phyloP scores from a whole-genome alignment of 371 early-diverging fungal genomes.

The Mortierella sp. region DNA sequence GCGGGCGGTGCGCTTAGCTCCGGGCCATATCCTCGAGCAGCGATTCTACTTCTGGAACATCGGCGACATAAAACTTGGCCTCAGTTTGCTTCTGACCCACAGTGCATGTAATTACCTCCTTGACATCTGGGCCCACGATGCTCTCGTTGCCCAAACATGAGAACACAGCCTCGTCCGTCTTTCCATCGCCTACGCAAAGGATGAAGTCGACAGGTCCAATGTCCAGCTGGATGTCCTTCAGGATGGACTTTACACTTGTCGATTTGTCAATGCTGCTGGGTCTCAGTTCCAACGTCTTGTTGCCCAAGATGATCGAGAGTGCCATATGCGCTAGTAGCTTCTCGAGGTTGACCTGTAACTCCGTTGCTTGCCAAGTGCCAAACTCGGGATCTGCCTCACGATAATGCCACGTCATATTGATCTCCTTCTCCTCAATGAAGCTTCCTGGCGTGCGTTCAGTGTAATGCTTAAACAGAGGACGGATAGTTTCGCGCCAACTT shows the following conservation, averaged over 20 bases:
- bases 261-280: conserved; percentile 93
- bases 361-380: conserved; percentile 88
- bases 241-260: conserved; percentile 86
- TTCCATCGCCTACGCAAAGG: conserved; percentile 92
- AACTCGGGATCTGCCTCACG: conserved; percentile 90
- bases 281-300: conserved; percentile 94
- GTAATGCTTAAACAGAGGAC: conserved; percentile 93
- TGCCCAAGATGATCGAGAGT: conserved; percentile 90
- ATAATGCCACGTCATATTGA: conserved; percentile 93
- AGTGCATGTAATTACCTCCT: conserved; percentile 80
- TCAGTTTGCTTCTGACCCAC: conserved; percentile 97
- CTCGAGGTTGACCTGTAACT: conserved; percentile 94
- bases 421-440: conserved; percentile 93
- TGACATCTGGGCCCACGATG: conserved; percentile 58
- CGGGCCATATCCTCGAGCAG: conserved; percentile 63
- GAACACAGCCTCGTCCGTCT: conserved; percentile 93
- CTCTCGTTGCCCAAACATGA: conserved; percentile 69
- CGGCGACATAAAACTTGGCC: conserved; percentile 86
- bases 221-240: conserved; percentile 74
- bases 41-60: conserved; percentile 70
- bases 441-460: conserved; percentile 95
- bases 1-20: conserved; percentile 11
- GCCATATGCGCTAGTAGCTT: conserved; percentile 93
- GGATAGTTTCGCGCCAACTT: conserved; percentile 90
- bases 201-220: conserved; percentile 71